Conservation (phyloP, 2,329 filamentous ascomycete species). For the Fusarium devonianum region DNA sequence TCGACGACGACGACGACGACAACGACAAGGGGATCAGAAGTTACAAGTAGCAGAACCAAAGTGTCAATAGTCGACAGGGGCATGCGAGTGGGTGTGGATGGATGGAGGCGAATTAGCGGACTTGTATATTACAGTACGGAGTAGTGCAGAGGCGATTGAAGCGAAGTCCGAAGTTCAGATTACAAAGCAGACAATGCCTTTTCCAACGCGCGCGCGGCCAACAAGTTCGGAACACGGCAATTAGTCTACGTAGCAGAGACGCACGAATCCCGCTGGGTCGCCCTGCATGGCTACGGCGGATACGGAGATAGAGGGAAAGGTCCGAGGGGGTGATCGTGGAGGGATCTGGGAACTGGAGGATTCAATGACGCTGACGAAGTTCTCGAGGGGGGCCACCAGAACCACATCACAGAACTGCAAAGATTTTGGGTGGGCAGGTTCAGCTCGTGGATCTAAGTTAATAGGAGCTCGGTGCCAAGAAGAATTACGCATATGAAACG, state of each 20-base stretch:
- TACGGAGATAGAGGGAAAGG: conserved; percentile 24
- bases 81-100: conserved; percentile 18
- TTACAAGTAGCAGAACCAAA: conserved; percentile 17
- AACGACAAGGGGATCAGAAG: conserved; percentile 3
- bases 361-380: conserved; percentile 26
- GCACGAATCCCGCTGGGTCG: conserved; percentile 4
- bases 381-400: conserved; percentile 5
- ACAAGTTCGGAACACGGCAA: conserved; percentile 31
- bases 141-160: conserved; percentile 7
- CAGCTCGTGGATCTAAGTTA: too few relatives aligned
- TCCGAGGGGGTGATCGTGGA: conserved; percentile 3
- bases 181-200: conserved; percentile 29
- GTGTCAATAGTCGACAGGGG: conserved; percentile 21
- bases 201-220: neutral
- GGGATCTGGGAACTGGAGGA: conserved; percentile 2
- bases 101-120: conserved; percentile 13
- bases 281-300: conserved; percentile 8
- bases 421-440: too few relatives aligned
- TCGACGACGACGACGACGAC: too few relatives aligned
- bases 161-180: conserved; percentile 18
- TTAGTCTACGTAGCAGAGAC: conserved; percentile 8
- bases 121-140: too few relatives aligned
- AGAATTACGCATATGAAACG: too few relatives aligned
- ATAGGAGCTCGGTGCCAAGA: too few relatives aligned
- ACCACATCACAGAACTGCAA: too few relatives aligned